Evolutionary conservation across 31 red algal genomes (phyloP).

Genomic region (Porphyra umbilicalis): DNA sequence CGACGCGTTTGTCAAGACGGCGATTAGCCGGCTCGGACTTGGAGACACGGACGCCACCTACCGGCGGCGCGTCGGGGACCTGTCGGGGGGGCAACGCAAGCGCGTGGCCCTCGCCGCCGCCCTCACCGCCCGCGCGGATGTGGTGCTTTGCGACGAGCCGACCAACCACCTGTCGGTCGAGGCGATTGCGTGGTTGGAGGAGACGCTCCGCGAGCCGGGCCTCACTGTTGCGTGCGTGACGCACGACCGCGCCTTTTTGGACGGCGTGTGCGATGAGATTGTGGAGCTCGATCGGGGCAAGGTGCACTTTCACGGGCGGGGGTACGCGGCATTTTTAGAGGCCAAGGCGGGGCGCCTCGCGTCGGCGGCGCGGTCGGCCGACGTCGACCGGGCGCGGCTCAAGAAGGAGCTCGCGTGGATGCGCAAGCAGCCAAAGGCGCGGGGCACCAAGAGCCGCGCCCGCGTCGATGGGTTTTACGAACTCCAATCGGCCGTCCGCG

Average conservation of each 20-base stretch:
- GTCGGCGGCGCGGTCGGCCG: constrained; percentile 16
- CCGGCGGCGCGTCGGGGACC: constrained; percentile 13
- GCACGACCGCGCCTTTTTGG: constrained; percentile 85
- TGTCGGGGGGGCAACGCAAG: constrained; percentile 81
- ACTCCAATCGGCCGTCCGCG: constrained; percentile 20
- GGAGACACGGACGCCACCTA: neutral
- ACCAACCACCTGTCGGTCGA: constrained; percentile 85
- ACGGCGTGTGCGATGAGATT: constrained; percentile 54
- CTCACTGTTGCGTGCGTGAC: constrained; percentile 60
- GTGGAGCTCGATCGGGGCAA: constrained; percentile 70
- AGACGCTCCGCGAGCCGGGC: constrained; percentile 25
- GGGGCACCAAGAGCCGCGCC: constrained; percentile 52
- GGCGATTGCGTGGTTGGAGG: constrained; percentile 63
- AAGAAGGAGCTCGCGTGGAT: constrained; percentile 86
- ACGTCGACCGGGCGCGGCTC: constrained; percentile 15
- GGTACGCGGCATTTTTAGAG: constrained; percentile 57
- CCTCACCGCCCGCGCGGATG: constrained; percentile 63
- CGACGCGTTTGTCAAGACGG: constrained; percentile 37
- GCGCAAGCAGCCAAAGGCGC: constrained; percentile 58
- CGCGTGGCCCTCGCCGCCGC: constrained; percentile 83
- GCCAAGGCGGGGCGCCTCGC: constrained; percentile 35
- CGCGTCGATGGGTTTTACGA: constrained; percentile 63
- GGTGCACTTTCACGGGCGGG: constrained; percentile 20
- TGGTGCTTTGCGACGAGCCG: constrained; percentile 85
- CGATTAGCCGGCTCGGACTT: constrained; percentile 11